Percentiles rank a stretch among this genome's conserved stretches.
Conservation (phyloP, 164 flowering plant species). For the Berberis vulgaris region DNA sequence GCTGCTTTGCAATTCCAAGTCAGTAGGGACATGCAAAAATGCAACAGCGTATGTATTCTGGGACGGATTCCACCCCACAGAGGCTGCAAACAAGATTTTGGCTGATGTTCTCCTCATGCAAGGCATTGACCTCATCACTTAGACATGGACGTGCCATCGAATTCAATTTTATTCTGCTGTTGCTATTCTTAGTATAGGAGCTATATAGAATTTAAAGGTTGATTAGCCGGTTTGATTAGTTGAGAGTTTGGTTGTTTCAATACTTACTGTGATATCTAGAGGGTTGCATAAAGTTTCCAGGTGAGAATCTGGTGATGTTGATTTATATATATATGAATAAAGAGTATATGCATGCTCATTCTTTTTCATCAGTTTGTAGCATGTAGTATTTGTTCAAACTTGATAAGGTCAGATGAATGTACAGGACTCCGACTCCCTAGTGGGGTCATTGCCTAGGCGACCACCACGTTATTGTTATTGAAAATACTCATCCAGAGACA, state of each 20-base stretch:
- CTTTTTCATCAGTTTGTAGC: no score
- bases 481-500: no score
- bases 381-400: no score
- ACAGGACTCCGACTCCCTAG: no score
- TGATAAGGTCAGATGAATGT: no score
- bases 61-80: slow-evolving; percentile 89
- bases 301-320: no score
- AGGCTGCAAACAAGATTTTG: slow-evolving; percentile 67
- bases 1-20: slow-evolving; percentile 57
- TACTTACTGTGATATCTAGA: no score
- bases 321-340: no score
- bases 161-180: not conserved
- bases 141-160: slow-evolving; percentile 2
- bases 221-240: not conserved
- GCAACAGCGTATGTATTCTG: slow-evolving; percentile 83
- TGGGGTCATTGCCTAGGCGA: no score
- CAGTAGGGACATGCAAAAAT: slow-evolving; percentile 74
- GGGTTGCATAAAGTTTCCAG: no score
- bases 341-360: no score
- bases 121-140: slow-evolving; percentile 62
- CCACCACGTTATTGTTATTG: no score
- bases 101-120: slow-evolving; percentile 42
- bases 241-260: not conserved
- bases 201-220: not conserved
- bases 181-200: not conserved